A percentile compares a stretch with the other conserved stretches of the same genome.
Conservation (phyloP, 2,329 filamentous ascomycete species). For the Fusarium tricinctum region DNA sequence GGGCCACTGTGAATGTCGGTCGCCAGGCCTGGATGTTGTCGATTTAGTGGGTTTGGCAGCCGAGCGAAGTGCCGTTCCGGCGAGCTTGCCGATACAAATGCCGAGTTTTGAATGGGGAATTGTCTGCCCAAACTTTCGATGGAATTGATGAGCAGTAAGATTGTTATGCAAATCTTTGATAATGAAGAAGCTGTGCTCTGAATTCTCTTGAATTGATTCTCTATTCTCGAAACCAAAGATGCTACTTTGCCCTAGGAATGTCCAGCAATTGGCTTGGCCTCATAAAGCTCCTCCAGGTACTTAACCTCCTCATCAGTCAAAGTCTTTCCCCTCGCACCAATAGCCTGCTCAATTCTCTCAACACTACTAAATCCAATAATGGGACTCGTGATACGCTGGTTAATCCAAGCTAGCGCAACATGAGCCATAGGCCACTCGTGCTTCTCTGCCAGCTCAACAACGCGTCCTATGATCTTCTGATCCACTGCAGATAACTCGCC, state of each 20-base stretch:
- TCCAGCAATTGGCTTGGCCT: constrained; percentile 30
- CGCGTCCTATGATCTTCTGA: constrained; percentile 22
- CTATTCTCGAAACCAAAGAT: rapidly evolving
- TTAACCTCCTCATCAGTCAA: constrained; percentile 18
- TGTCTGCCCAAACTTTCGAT: too few species aligned
- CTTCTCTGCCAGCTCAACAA: constrained; percentile 26
- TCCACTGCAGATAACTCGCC: constrained; percentile 30
- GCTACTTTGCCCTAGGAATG: neutral
- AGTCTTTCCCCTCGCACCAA: constrained; percentile 24
- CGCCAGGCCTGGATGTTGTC: too few species aligned
- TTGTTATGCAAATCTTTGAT: too few species aligned
- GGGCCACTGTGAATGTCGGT: neutral
- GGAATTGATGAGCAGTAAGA: too few species aligned
- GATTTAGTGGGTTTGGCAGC: neutral
- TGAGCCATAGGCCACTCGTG: constrained; percentile 37
- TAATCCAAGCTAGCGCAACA: constrained; percentile 38
- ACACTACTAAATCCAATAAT: constrained; percentile 39
- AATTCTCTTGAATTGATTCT: too few species aligned
- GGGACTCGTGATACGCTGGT: constrained; percentile 25
- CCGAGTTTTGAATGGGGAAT: constrained; percentile 3
- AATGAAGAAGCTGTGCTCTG: too few species aligned
- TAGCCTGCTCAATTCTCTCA: constrained; percentile 38
- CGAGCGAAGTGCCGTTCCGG: constrained; percentile 22
- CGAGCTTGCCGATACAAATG: constrained; percentile 19
- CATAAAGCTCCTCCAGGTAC: constrained; percentile 38